phyloP scores from a whole-genome alignment of 2,329 filamentous ascomycete genomes.

The Mycosphaerella sp. region DNA sequence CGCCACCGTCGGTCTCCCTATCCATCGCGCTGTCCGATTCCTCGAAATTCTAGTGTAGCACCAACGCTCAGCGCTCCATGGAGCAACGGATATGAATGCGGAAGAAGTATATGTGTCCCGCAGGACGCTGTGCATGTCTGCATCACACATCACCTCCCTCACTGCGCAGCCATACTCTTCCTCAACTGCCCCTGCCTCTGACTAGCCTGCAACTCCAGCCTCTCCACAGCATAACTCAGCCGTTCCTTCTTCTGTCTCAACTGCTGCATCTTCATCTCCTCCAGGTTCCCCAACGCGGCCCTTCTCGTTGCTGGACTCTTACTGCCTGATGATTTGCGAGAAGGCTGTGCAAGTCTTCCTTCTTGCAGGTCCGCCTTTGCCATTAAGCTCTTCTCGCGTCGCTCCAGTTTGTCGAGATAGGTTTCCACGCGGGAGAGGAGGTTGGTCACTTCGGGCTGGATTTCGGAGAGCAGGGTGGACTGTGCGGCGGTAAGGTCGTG shows the following conservation, averaged over 20 bases:
- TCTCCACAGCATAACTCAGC: conserved; percentile 77
- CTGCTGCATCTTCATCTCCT: conserved; percentile 57
- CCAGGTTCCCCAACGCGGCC: conserved; percentile 41
- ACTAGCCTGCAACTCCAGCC: conserved; percentile 76
- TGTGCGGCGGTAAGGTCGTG: conserved; percentile 76
- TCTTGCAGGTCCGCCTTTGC: conserved; percentile 79
- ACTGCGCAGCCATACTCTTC: conserved; percentile 60
- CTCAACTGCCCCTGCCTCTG: conserved; percentile 67
- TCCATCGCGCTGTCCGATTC: no score
- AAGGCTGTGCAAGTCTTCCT: conserved; percentile 51
- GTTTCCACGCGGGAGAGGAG: conserved; percentile 76
- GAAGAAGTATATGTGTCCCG: no score
- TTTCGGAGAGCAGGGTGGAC: conserved; percentile 76
- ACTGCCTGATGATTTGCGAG: conserved; percentile 19
- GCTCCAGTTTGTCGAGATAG: conserved; percentile 74
- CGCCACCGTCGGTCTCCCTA: no score
- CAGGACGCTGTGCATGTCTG: no score
- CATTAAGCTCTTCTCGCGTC: conserved; percentile 76
- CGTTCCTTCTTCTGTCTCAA: conserved; percentile 76
- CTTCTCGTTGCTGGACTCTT: conserved; percentile 24
- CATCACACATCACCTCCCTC: neutral
- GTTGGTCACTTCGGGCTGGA: conserved; percentile 75
- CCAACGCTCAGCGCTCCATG: no score
- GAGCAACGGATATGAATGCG: no score
- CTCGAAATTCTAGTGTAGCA: no score